Percentiles rank a stretch among this genome's conserved stretches.
phyloP scores from a whole-genome alignment of 1,284 basidiomycete species.

The Wolfiporia cocos region DNA sequence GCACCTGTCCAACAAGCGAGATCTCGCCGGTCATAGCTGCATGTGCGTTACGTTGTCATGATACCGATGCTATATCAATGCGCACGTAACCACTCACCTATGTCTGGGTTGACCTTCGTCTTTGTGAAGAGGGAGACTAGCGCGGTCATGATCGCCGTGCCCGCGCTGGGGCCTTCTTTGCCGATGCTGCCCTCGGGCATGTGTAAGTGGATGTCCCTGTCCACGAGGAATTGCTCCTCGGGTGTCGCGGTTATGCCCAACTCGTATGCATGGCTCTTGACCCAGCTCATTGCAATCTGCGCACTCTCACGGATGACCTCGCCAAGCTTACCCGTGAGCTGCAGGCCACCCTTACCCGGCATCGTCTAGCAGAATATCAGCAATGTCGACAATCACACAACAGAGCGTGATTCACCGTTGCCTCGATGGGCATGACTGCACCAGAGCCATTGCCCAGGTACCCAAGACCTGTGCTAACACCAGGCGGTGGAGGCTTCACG shows the following conservation, averaged over 20 bases:
- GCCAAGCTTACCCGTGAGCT: slow-evolving; percentile 94
- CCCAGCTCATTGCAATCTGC: slow-evolving; percentile 91
- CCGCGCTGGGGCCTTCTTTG: slow-evolving; percentile 96
- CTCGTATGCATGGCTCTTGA: slow-evolving; percentile 85
- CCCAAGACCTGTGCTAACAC: slow-evolving; percentile 91
- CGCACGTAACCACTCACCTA: slow-evolving; percentile 64
- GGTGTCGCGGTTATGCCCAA: slow-evolving; percentile 77
- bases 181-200: slow-evolving; percentile 98
- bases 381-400: not conserved
- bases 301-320: slow-evolving; percentile 97
- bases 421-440: slow-evolving; percentile 96
- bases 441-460: slow-evolving; percentile 96
- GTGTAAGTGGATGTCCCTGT: slow-evolving; percentile 87
- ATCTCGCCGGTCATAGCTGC: slow-evolving; percentile 97
- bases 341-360: slow-evolving; percentile 87
- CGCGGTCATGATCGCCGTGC: slow-evolving; percentile 88
- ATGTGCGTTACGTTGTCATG: not conserved
- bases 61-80: too few relatives aligned
- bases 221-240: slow-evolving; percentile 75
- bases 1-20: slow-evolving; percentile 86
- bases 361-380: slow-evolving; percentile 53
- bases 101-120: slow-evolving; percentile 77
- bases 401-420: slow-evolving; percentile 52
- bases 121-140: slow-evolving; percentile 90
- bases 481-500: slow-evolving; percentile 74